Percentiles rank a stretch among this genome's conserved stretches.
phyloP scores from a whole-genome alignment of 75 land plant species.

The Selaginella moellendorffii region DNA sequence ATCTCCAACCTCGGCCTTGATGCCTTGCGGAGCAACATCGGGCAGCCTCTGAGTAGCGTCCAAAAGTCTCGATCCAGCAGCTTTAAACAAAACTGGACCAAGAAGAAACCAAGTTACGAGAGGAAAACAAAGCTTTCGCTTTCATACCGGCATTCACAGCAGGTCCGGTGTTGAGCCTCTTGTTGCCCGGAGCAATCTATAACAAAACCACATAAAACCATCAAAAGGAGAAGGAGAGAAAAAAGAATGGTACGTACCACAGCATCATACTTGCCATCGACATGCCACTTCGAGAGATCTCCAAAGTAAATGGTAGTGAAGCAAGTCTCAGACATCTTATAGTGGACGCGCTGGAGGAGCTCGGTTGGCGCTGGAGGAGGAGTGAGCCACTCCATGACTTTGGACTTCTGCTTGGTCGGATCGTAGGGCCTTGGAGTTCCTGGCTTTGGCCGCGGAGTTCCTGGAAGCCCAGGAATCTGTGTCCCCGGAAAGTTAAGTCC shows the following conservation, averaged over 20 bases:
- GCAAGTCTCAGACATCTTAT: background rate
- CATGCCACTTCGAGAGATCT: background rate
- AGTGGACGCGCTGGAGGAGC: background rate
- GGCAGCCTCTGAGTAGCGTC: background rate
- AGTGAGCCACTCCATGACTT: background rate
- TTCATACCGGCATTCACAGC: background rate
- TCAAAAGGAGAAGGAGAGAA: background rate
- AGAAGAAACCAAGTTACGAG: too few species aligned
- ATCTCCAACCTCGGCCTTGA: background rate
- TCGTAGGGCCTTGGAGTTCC: background rate
- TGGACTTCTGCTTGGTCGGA: slow-evolving; percentile 1
- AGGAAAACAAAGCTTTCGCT: too few species aligned
- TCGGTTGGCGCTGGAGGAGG: background rate
- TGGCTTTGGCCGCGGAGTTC: background rate
- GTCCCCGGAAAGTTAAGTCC: background rate
- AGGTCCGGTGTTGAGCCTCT: background rate
- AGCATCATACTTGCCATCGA: background rate
- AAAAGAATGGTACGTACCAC: background rate
- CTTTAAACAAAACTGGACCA: background rate
- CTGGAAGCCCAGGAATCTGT: background rate
- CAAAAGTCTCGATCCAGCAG: background rate
- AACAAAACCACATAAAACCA: background rate
- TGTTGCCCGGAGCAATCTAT: background rate
- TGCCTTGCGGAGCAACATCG: background rate
- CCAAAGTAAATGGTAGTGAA: background rate